Evolutionary conservation across 345 rosid species (phyloP), one percentile per base, ranked within the genome.

Genomic region (Camelina neglecta): DNA sequence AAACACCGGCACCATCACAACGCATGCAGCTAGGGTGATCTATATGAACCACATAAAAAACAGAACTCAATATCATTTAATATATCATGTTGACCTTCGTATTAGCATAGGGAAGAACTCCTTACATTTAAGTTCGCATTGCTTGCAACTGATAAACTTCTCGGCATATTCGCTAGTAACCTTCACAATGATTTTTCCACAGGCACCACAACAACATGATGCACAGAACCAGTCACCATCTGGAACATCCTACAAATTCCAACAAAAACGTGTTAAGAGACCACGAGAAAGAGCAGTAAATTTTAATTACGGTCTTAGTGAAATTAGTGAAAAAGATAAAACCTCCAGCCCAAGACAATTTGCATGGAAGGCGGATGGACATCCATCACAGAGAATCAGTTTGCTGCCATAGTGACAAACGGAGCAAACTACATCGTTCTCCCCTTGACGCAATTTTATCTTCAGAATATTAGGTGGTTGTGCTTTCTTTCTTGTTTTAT

Each of bases 171-270:
- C 78, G 69, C 39, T 36, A 61, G 78, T 82, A 35, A 65, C 69
- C 62, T 82, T 45, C 68, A 79, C 53, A 66, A 80, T 51, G 61
- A 65, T 62, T 63, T 78, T 63, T 61, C 84, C 81, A 80, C 96
- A 92, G 39, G 83, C 77, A 60, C 76, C 67, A 78, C 97, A 92
- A 74, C 95, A 82, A 64, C 98, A 94, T 54, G 93, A 86, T 45
- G 92, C 85, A 72, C 97, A 92, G 77, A 87, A 94, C 96, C 95
- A 94, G 69, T 89, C 90, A 73, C 95, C 97, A 36, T 85, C 90
- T 3, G 96, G 97, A 80, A 90, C 62, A 69, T 78, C 85, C 97
- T 87, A 60, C 56, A 71, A 15, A 75, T 49, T 55, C n/a, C 69
- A 76, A 69, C 4, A 39, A 68, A 39, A 75, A 48, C 23, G 41